Conservation (phyloP, 306 rosid genomes). For the Senna siamea region DNA sequence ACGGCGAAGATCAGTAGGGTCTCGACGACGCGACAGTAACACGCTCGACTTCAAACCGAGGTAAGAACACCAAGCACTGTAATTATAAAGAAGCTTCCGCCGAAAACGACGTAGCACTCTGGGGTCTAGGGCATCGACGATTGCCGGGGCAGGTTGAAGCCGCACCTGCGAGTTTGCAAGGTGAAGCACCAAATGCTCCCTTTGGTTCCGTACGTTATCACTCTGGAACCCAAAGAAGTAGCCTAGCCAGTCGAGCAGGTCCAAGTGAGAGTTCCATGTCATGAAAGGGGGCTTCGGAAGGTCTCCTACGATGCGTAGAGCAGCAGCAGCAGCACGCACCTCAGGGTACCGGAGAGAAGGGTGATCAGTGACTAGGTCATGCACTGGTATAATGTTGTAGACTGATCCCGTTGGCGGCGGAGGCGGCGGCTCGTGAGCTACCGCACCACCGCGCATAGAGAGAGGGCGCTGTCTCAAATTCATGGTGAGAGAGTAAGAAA, state of each 20-base stretch:
- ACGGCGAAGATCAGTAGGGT: slow-evolving; percentile 50
- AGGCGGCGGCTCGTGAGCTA: slow-evolving; percentile 17
- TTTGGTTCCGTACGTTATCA: slow-evolving; percentile 87
- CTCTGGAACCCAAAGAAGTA: slow-evolving; percentile 72
- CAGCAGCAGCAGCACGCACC: slow-evolving; percentile 83
- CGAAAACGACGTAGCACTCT: slow-evolving; percentile 60
- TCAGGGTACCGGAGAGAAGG: slow-evolving; percentile 85
- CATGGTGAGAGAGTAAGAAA: slow-evolving; percentile 43
- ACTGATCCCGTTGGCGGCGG: slow-evolving; percentile 39
- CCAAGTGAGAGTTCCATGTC: slow-evolving; percentile 62
- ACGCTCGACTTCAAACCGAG: slow-evolving; percentile 66
- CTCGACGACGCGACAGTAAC: slow-evolving; percentile 44
- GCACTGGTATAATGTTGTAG: slow-evolving; percentile 89
- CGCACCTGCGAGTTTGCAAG: slow-evolving; percentile 95
- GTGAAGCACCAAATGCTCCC: slow-evolving; percentile 95
- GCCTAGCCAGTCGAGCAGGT: slow-evolving; percentile 83
- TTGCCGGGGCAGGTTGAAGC: slow-evolving; percentile 53
- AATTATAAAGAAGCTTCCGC: slow-evolving; percentile 67
- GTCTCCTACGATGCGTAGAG: slow-evolving; percentile 76
- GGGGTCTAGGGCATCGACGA: slow-evolving; percentile 55
- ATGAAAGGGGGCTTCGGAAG: slow-evolving; percentile 68
- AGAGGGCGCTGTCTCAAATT: slow-evolving; percentile 42
- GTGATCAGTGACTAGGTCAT: slow-evolving; percentile 71
- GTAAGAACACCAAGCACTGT: slow-evolving; percentile 78
- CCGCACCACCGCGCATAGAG: slow-evolving; percentile 34